Evolutionary conservation across 768 basidiomycete genomes (phyloP).

Genomic region (Suillus occidentalis): DNA sequence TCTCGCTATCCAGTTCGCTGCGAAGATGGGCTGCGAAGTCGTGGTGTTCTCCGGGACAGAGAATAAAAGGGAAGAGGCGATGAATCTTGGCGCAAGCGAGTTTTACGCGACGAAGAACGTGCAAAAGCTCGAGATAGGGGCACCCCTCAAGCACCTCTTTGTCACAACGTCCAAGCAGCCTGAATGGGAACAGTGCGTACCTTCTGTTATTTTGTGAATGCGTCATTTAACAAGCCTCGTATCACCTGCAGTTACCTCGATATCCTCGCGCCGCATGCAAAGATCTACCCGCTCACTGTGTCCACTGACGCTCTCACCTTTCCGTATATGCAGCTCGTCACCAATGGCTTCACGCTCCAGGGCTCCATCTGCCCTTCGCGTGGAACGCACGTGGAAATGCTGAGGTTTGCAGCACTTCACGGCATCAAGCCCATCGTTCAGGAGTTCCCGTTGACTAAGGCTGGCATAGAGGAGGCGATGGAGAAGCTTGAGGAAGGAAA

Average conservation of each 20-base stretch:
- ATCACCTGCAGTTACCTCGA: conserved; percentile 22
- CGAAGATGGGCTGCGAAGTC: conserved; percentile 41
- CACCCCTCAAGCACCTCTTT: conserved; percentile 30
- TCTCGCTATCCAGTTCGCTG: conserved; percentile 38
- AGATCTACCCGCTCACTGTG: conserved; percentile 27
- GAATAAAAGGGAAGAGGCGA: conserved; percentile 33
- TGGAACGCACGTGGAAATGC: conserved; percentile 30
- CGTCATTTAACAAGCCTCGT: neutral
- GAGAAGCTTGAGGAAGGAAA: conserved; percentile 23
- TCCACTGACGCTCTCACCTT: conserved; percentile 21
- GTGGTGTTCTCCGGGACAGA: conserved; percentile 36
- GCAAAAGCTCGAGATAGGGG: conserved; percentile 25
- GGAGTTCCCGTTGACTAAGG: conserved; percentile 31
- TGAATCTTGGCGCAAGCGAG: conserved; percentile 34
- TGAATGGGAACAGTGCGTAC: conserved; percentile 29
- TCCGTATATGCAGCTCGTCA: conserved; percentile 22
- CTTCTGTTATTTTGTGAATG: neutral
- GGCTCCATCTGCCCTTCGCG: conserved; percentile 25
- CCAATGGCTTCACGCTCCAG: conserved; percentile 24
- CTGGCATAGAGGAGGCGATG: conserved; percentile 31
- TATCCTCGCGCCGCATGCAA: conserved; percentile 22
- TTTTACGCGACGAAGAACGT: conserved; percentile 33
- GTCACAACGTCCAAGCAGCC: conserved; percentile 31
- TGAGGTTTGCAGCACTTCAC: conserved; percentile 36
- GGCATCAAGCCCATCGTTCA: conserved; percentile 29